A percentile compares a stretch with the other conserved stretches of the same genome.
Evolutionary conservation across 768 basidiomycete species (phyloP).

Genomic region (Xerocomus potaroensis): DNA sequence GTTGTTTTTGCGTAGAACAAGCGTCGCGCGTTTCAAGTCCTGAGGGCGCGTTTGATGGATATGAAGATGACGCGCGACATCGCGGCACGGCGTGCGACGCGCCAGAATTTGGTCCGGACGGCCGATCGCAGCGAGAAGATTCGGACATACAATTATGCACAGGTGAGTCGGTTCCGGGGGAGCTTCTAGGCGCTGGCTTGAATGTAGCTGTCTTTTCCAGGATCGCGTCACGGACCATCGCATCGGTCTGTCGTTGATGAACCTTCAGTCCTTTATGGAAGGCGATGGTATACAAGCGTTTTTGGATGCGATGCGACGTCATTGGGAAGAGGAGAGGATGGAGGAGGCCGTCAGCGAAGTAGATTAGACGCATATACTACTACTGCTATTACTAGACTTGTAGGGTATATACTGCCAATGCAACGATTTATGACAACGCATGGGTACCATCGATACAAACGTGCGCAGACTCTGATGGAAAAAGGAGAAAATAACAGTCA

Average conservation of each 20-base stretch:
- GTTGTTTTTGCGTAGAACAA: conserved; percentile 67
- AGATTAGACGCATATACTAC: conserved; percentile 9
- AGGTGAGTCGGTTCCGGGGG: conserved; percentile 38
- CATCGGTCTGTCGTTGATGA: conserved; percentile 71
- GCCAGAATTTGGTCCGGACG: conserved; percentile 71
- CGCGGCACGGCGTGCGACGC: conserved; percentile 60
- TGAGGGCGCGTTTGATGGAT: conserved; percentile 83
- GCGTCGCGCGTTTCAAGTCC: conserved; percentile 88
- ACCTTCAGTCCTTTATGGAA: conserved; percentile 61
- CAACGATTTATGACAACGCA: too few relatives aligned
- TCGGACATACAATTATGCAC: conserved; percentile 91
- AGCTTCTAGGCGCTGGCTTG: too few relatives aligned
- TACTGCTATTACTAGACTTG: neutral
- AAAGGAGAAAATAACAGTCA: too few relatives aligned
- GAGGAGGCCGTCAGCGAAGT: conserved; percentile 43
- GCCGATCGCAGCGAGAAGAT: conserved; percentile 93
- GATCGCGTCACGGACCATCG: conserved; percentile 94
- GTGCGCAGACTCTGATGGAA: neutral
- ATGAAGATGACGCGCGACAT: conserved; percentile 68
- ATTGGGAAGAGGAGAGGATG: conserved; percentile 53
- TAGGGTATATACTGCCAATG: neutral
- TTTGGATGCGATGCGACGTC: conserved; percentile 50
- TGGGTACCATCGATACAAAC: neutral
- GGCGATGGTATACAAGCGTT: conserved; percentile 59
- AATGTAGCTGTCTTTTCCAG: conserved; percentile 33